Base-by-base conservation (phyloP, 176 grass and related monocot species). In the Aegilops bicornis region DNA sequence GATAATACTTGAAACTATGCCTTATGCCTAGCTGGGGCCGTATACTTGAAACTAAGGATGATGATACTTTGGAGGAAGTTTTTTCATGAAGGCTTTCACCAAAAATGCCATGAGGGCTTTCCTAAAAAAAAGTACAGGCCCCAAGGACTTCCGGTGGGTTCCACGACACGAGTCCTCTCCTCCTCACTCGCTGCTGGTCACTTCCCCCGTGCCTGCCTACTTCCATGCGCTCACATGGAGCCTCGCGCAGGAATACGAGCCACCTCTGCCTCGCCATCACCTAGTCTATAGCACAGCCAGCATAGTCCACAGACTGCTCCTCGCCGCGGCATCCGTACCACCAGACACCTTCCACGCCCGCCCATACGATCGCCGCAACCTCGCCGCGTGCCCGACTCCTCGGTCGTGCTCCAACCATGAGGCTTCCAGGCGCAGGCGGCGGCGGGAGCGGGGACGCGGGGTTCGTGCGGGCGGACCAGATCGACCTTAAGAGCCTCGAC, bases 401-500 rank as follows among this genome's bases (percentile, higher is more conserved):
- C 69, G 80, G 79, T 30, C 67, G 83, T 88, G 43, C 87, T 88
- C 37, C 92, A 91, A 94, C 36, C 86, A 82, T 99, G 87, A 91
- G 94, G 93, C 83, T 92, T 69, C 48, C 88, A 72, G 56, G 78
- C 86, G 82, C 77, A 24, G 69, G 69, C 39, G 84, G 89, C 31
- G 87, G 32, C 33, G 72, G 79, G 77, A 63, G 91, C n/a, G 95
- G 91, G 70, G 86, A 91, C 73, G 83, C 78, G 70, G 97, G 97
- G 42, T 99, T 97, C 76, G 88, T 99, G 35, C 83, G 94, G 83
- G 97, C 97, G 67, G 97, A 99, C 76, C 97, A 99, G 88, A 99
- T 99, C 88, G 97, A 99, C 86, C 92, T 99, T 79, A 99, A 97
- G 97, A 99, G 91, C 90, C 83, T 99, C 66, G 97, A 99, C 86